These are phyloP conservation scores for Clarkia xantiana DNA, from an alignment of 345 rosid species.

Conservation along the genomic window DNA sequence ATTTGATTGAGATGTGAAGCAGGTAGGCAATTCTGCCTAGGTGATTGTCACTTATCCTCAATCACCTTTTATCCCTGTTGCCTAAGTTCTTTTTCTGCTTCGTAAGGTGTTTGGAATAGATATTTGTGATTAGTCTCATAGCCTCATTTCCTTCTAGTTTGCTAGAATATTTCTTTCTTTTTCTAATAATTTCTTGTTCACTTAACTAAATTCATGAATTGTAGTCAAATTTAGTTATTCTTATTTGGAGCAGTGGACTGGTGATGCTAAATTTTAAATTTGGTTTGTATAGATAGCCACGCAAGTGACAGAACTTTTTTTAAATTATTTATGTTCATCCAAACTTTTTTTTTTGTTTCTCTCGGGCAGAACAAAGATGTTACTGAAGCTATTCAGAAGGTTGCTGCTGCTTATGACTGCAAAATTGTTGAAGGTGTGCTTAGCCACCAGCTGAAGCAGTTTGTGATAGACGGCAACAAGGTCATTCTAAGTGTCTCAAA, in stretches of 20 bases:
- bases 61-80: background rate
- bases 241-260: no score
- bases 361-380: conserved; percentile 90
- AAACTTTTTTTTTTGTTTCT: conserved; percentile 8
- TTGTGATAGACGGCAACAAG: conserved; percentile 78
- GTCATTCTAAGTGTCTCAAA: conserved; percentile 48
- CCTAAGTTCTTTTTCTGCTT: background rate
- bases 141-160: no score
- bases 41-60: no score
- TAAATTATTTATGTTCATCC: background rate
- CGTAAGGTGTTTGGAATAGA: background rate
- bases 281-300: background rate
- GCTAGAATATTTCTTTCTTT: no score
- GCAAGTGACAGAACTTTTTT: background rate
- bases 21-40: no score
- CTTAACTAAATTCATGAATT: no score
- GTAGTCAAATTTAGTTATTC: no score
- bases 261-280: background rate
- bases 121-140: background rate
- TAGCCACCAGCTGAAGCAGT: conserved; percentile 85
- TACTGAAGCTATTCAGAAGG: conserved; percentile 88
- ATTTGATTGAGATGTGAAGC: no score
- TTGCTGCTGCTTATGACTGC: conserved; percentile 85
- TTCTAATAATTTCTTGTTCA: no score
- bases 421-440: conserved; percentile 95